These are phyloP conservation scores for Elaeis oleifera DNA, from an alignment of 202 grass and related monocot species.

Conservation along the genomic window DNA sequence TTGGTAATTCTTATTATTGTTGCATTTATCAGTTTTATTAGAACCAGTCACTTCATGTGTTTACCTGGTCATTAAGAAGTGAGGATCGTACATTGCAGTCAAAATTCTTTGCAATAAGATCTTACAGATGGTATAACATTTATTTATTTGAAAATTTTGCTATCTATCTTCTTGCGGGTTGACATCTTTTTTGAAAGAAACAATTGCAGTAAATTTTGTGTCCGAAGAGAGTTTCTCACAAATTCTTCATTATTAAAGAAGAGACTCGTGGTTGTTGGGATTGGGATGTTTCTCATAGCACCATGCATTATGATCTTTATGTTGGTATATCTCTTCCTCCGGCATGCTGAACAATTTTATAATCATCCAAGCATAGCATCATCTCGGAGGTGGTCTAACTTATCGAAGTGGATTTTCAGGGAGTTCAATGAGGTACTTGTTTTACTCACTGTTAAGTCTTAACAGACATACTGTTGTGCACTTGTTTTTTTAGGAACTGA, in stretches of 20 bases:
- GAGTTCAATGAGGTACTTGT: constrained; percentile 85
- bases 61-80: no score
- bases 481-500: no score
- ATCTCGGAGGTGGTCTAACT: constrained; percentile 95
- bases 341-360: constrained; percentile 92
- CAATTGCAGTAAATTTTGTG: constrained; percentile 80
- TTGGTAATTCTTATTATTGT: no score
- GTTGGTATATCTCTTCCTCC: constrained; percentile 90
- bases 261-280: constrained; percentile 65
- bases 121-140: no score
- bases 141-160: no score
- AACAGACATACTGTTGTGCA: no score
- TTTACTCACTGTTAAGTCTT: no score
- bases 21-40: no score
- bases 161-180: no score
- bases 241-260: constrained; percentile 69
- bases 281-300: constrained; percentile 80
- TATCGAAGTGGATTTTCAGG: constrained; percentile 94
- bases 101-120: no score
- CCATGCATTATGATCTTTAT: constrained; percentile 87
- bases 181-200: constrained; percentile 12
- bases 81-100: no score
- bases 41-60: no score
- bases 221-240: constrained; percentile 73
- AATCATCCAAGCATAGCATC: constrained; percentile 92